These are phyloP conservation scores for Royoungia palumana DNA, from an alignment of 768 basidiomycete genomes.

Conservation along the genomic window DNA sequence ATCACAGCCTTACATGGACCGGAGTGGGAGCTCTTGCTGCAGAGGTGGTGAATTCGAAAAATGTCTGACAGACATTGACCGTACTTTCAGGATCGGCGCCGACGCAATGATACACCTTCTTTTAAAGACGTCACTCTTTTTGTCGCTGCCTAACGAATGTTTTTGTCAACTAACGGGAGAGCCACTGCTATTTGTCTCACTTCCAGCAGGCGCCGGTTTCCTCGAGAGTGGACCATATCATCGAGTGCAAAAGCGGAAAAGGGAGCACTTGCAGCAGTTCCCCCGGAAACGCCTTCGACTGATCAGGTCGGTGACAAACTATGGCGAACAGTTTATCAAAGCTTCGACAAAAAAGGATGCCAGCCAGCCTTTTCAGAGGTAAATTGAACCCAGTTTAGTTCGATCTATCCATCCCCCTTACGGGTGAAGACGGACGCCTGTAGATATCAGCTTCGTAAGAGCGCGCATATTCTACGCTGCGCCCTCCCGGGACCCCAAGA, in stretches of 20 bases:
- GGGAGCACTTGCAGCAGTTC: conserved; percentile 9
- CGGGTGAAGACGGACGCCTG: conserved; percentile 39
- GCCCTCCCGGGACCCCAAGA: conserved; percentile 50
- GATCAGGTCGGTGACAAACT: not conserved
- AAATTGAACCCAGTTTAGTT: not conserved
- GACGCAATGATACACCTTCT: conserved; percentile 78
- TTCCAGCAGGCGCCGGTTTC: conserved; percentile 16
- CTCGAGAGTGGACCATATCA: conserved; percentile 6
- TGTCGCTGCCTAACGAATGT: conserved; percentile 78
- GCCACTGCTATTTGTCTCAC: conserved; percentile 50
- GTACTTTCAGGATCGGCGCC: conserved; percentile 61
- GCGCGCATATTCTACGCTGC: conserved; percentile 66
- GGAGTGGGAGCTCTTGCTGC: conserved; percentile 64
- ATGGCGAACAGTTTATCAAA: conserved; percentile 4
- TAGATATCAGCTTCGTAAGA: conserved; percentile 52
- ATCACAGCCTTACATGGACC: conserved; percentile 59
- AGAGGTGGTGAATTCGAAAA: conserved; percentile 42
- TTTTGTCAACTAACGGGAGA: conserved; percentile 79
- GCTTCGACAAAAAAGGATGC: conserved; percentile 1
- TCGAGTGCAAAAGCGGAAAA: conserved; percentile 23
- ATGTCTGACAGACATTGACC: not conserved
- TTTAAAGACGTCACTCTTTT: conserved; percentile 68
- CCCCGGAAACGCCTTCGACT: conserved; percentile 30
- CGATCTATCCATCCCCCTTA: conserved; percentile 3
- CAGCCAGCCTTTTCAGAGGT: conserved; percentile 23